Evolutionary conservation across 331 rosid genomes (phyloP), one percentile per base, ranked within the genome.

Genomic region (Phaseolus coccineus): DNA sequence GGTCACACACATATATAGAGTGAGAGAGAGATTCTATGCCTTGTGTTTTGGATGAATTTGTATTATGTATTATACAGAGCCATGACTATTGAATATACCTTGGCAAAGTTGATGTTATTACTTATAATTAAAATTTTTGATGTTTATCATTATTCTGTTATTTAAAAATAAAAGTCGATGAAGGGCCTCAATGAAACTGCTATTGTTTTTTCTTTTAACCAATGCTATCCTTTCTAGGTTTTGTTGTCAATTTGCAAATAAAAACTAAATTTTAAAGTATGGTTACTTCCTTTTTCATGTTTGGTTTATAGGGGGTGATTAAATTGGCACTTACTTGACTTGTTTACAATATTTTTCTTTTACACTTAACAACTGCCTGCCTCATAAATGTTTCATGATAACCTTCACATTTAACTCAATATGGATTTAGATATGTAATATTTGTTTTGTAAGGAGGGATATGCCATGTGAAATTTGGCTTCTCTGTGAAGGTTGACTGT

Each of bases 271-370:
- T 24, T 58, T 35, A 15, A 52, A 4, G 59, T n/a, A 63, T 71
- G 69, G 8, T 31, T 77, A 24, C 48, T 10, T 63, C 63, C 22
- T 64, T 58, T 46, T 53, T 57, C 28, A 65, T 82, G 65, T 25
- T 71, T 63, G 53, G 22, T 50, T 51, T 64, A 6, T 0, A 35
- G 53, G 15, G 48, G 46, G 48, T 63, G 47, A 71, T 64, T 83
- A 33, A 24, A 37, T 37, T 22, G 55, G 42, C 27, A 33, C 16
- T 30, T 30, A 35, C 6, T 35, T 35, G 39, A 35, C 39, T 42
- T 62, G 35, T 48, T 77, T 39, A 12, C 46, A 4, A 44, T 4
- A 3, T 22, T 55, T 10, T 48, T 71, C 42, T 25, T 44, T 51
- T 63, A 61, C 62, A 77, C 55, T 7, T 22, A 53, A 53, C 55